Percentiles rank a stretch among this genome's conserved stretches.
These are phyloP conservation scores for Fusarium sp. DNA, from an alignment of 2,329 filamentous ascomycete species.

Conservation along the genomic window DNA sequence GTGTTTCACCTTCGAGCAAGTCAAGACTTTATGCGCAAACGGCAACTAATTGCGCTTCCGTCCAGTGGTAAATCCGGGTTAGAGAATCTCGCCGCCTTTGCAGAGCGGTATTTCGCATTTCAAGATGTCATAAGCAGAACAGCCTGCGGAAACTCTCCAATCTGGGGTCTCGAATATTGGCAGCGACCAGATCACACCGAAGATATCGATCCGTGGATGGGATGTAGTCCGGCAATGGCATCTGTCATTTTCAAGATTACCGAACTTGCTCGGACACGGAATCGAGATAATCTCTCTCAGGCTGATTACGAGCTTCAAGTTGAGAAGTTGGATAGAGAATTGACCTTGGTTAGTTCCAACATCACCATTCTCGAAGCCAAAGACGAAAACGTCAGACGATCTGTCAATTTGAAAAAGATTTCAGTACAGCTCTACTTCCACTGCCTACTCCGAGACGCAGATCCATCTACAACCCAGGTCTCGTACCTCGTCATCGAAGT, in stretches of 20 bases:
- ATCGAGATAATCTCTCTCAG: background rate
- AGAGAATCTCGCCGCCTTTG: constrained; percentile 48
- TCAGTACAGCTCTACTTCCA: constrained; percentile 61
- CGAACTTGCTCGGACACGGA: constrained; percentile 58
- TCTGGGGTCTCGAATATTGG: constrained; percentile 64
- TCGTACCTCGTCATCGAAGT: constrained; percentile 27
- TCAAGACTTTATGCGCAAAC: constrained; percentile 60
- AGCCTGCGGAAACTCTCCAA: constrained; percentile 61
- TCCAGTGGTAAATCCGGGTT: background rate
- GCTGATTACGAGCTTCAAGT: constrained; percentile 12
- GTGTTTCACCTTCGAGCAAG: constrained; percentile 62
- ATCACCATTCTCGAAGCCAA: background rate
- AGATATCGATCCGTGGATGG: constrained; percentile 60
- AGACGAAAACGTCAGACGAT: constrained; percentile 41
- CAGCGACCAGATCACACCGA: constrained; percentile 38
- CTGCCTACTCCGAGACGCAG: constrained; percentile 59
- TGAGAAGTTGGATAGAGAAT: constrained; percentile 19
- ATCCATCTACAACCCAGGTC: constrained; percentile 51
- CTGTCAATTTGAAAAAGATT: constrained; percentile 53
- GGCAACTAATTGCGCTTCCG: constrained; percentile 48
- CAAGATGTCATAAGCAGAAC: constrained; percentile 66
- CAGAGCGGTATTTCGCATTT: constrained; percentile 64
- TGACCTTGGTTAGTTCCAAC: background rate
- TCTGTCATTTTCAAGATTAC: constrained; percentile 62
- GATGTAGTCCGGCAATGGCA: constrained; percentile 62